Percentiles rank a stretch among this genome's conserved stretches.
phyloP scores from a whole-genome alignment of 257 asterid genomes.

The Solanum pimpinellifolium region DNA sequence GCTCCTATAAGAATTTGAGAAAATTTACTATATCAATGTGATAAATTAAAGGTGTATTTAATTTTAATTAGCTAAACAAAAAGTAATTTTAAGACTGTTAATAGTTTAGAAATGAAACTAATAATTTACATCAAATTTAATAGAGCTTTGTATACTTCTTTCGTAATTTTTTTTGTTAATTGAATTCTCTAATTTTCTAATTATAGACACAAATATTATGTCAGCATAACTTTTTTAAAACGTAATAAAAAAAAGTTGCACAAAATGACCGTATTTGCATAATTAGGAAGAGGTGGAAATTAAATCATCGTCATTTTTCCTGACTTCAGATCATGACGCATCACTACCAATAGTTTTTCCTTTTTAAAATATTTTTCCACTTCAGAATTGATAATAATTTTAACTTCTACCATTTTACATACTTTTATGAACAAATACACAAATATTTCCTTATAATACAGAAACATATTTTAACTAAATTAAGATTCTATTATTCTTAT shows the following conservation, averaged over 20 bases:
- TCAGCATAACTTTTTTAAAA: not conserved
- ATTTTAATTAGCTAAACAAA: too few species aligned
- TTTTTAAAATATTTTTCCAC: not conserved
- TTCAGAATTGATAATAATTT: not conserved
- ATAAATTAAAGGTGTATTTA: too few species aligned
- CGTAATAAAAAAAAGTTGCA: not conserved
- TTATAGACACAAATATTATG: not conserved
- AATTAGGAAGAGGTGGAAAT: not conserved
- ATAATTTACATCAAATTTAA: too few species aligned
- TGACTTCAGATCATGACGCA: slow-evolving; percentile 10
- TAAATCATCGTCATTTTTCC: not conserved
- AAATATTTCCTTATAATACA: rapidly evolving
- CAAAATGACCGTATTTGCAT: not conserved
- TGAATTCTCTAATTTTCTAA: not conserved
- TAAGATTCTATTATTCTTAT: too few species aligned
- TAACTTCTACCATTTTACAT: not conserved
- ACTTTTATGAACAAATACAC: not conserved
- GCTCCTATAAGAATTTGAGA: too few species aligned
- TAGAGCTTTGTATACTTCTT: too few species aligned
- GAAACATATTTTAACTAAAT: rapidly evolving
- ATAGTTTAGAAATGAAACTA: too few species aligned
- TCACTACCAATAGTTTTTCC: not conserved
- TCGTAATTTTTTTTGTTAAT: too few species aligned
- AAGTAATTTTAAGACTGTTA: rapidly evolving
- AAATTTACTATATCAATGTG: too few species aligned